Conservation (phyloP, 345 rosid genomes). For the Melaleuca quinquenervia region DNA sequence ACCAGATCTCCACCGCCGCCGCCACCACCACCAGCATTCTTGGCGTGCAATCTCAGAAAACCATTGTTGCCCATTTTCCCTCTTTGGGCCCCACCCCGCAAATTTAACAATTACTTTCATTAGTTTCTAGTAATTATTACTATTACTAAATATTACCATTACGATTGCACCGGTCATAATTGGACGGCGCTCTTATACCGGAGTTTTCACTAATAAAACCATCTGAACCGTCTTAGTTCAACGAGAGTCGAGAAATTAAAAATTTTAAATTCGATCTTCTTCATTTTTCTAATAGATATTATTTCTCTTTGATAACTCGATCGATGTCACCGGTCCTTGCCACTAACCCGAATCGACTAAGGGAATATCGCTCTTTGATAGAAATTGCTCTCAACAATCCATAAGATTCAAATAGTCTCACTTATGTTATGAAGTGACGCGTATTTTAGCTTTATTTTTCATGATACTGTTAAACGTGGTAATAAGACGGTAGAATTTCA, state of each 20-base stretch:
- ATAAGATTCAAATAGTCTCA: not conserved
- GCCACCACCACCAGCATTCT: not conserved
- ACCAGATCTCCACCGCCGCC: not conserved
- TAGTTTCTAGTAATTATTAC: not conserved
- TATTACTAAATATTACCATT: not conserved
- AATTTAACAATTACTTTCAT: not conserved
- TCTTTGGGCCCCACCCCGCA: not conserved
- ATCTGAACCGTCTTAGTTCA: not conserved
- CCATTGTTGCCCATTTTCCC: not conserved
- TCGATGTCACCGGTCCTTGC: accelerated
- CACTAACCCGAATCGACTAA: accelerated
- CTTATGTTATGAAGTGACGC: not conserved
- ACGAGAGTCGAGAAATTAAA: not conserved
- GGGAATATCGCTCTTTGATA: accelerated
- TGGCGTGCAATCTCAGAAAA: constrained; percentile 1
- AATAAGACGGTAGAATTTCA: not conserved
- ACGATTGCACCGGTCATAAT: not conserved
- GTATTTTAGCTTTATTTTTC: not conserved
- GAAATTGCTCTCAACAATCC: not conserved
- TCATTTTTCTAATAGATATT: not conserved
- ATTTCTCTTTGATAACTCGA: not conserved
- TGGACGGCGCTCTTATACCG: not conserved
- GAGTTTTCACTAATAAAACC: not conserved
- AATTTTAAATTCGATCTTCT: not conserved
- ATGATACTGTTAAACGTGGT: accelerated